These are phyloP conservation scores for Capsicum pubescens DNA, from an alignment of 257 asterid genomes.

Conservation along the genomic window DNA sequence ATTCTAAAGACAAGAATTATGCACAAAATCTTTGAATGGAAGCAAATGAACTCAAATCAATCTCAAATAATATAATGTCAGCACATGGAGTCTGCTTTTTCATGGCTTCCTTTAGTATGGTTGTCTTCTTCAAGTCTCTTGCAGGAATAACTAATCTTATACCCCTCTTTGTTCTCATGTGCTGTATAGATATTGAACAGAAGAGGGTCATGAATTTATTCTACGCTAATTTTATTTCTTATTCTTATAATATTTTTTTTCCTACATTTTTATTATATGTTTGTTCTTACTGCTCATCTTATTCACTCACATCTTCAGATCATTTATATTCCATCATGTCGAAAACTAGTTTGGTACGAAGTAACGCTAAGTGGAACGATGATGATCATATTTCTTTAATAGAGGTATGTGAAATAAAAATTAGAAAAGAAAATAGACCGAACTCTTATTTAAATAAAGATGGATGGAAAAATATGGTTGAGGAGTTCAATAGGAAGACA, in stretches of 20 bases:
- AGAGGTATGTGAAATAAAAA: neutral
- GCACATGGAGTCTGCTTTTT: conserved; percentile 63
- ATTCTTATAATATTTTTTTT: too few relatives aligned
- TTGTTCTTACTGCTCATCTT: too few relatives aligned
- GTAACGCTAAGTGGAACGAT: neutral
- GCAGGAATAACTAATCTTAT: conserved; percentile 83
- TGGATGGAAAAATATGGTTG: neutral
- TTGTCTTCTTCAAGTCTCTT: conserved; percentile 75
- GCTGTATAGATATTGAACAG: too few relatives aligned
- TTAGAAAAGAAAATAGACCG: neutral
- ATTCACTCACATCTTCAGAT: neutral
- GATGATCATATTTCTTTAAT: neutral
- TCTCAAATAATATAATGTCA: conserved; percentile 65
- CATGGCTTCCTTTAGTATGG: conserved; percentile 67
- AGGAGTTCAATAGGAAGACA: neutral
- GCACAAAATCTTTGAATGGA: conserved; percentile 74
- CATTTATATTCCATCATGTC: neutral
- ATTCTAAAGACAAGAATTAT: conserved; percentile 62
- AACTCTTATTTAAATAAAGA: too few relatives aligned
- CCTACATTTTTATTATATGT: too few relatives aligned
- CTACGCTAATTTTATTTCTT: too few relatives aligned
- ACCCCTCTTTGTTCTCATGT: conserved; percentile 57
- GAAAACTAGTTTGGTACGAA: neutral
- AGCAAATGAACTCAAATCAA: conserved; percentile 80
- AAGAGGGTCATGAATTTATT: too few relatives aligned